Percentiles rank a stretch among this genome's conserved stretches.
These are phyloP conservation scores for Raphanus raphanistrum DNA, from an alignment of 345 rosid genomes.

Conservation along the genomic window DNA sequence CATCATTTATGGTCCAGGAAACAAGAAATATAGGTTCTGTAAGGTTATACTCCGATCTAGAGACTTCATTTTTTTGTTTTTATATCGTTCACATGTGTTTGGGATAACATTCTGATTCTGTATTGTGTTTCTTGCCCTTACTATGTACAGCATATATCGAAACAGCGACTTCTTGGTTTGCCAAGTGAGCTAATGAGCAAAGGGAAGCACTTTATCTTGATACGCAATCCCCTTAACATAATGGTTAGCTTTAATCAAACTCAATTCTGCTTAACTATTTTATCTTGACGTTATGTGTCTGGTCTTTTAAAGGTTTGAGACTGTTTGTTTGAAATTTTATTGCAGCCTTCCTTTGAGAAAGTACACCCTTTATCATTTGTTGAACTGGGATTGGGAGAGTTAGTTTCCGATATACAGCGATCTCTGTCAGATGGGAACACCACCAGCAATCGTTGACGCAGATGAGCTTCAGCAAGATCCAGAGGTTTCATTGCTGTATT, in stretches of 20 bases:
- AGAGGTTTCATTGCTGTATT: conserved; percentile 48
- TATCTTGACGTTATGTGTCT: conserved; percentile 8
- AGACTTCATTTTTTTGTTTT: neutral
- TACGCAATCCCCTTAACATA: conserved; percentile 67
- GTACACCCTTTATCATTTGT: conserved; percentile 58
- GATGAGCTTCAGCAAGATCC: conserved; percentile 79
- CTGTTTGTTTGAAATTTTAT: neutral
- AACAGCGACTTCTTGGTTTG: conserved; percentile 63
- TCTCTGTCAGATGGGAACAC: conserved; percentile 68
- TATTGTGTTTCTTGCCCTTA: neutral
- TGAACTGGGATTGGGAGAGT: conserved; percentile 74
- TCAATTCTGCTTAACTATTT: conserved; percentile 3
- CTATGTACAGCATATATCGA: conserved; percentile 61
- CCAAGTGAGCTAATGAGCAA: conserved; percentile 65
- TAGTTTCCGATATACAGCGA: conserved; percentile 70
- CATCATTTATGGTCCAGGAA: conserved; percentile 63
- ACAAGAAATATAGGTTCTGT: conserved; percentile 70
- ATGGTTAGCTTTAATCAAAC: conserved; percentile 48
- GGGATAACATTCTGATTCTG: neutral
- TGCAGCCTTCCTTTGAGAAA: conserved; percentile 74
- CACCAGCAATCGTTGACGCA: conserved; percentile 73
- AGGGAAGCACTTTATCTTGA: conserved; percentile 81
- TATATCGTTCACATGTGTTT: neutral
- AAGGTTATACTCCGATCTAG: conserved; percentile 51
- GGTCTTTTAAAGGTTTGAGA: neutral